Evolutionary conservation across 306 rosid genomes (phyloP).

Genomic region (Malus sylvestris): DNA sequence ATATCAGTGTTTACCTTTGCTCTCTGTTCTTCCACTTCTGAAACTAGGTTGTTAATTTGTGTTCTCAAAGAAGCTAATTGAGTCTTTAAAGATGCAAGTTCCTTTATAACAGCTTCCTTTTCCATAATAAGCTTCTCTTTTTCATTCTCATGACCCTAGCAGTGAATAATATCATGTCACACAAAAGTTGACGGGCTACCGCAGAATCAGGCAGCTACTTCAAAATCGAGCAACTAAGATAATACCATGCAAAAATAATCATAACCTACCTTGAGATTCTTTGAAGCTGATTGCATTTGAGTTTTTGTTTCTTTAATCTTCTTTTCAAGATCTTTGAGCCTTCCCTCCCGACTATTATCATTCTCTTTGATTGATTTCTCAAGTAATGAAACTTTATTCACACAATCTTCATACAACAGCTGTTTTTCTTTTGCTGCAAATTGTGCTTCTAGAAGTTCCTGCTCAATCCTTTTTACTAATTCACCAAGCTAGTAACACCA

Average conservation of each 20-base stretch:
- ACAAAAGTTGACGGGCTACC: background rate
- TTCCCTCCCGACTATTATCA: conserved; percentile 60
- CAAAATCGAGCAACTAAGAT: conserved; percentile 7
- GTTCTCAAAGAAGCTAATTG: conserved; percentile 52
- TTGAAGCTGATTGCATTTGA: conserved; percentile 72
- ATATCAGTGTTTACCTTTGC: conserved; percentile 35
- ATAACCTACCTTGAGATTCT: conserved; percentile 68
- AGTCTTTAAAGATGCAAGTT: conserved; percentile 58
- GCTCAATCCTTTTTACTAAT: conserved; percentile 75
- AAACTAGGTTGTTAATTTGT: conserved; percentile 43
- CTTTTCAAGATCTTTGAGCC: conserved; percentile 77
- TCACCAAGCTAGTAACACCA: conserved; percentile 62
- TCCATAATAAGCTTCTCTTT: conserved; percentile 92
- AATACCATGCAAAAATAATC: background rate
- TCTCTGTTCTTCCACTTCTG: conserved; percentile 67
- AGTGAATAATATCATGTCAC: conserved; percentile 13
- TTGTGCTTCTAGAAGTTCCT: conserved; percentile 79
- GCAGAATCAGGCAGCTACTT: background rate
- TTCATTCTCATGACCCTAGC: conserved; percentile 88
- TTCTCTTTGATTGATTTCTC: conserved; percentile 88
- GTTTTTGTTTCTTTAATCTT: conserved; percentile 67
- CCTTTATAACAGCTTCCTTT: conserved; percentile 79
- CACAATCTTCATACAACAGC: conserved; percentile 46
- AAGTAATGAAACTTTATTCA: conserved; percentile 53
- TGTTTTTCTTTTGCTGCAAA: conserved; percentile 54